Base-by-base conservation (phyloP, 768 basidiomycete genomes). In the Pisolithus marmoratus region DNA sequence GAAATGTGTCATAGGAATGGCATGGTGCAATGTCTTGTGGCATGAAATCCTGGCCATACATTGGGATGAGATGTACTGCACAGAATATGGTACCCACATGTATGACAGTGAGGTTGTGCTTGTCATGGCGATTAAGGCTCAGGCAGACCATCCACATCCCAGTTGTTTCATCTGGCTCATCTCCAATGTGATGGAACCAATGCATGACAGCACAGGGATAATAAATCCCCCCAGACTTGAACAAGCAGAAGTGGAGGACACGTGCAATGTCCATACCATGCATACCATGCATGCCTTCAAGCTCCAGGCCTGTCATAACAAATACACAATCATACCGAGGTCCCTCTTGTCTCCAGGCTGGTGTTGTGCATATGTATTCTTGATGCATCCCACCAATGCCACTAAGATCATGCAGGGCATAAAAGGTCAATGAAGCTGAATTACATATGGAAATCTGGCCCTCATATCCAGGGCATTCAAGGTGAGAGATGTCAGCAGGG, bases 131-230 rank as follows among this genome's bases (percentile, higher is more conserved):
- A 29, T 54, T 14, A 23, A 50, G 42, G n/a, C 52, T 47, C 17
- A 49, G 54, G 4, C 14, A 9, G 2, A 65, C 60, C 37, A 53
- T 47, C 58, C 58, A 63, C 60, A 63, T 59, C 5, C 61, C 60
- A 4, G 60, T 66, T 9, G 49, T 26, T 8, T 47, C 22, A 37
- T 63, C 57, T 5, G 65, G 60, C 4, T 23, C 14, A 2, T 59
- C 42, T 4, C 40, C 41, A 2, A 50, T 50, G 17, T 38, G 40
- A 19, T 54, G n/a, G 45, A 63, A 61, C 62, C 62, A 63, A 4
- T 61, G 47, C 2, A 63, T 54, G 12, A 63, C 45, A 9, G 56
- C 54, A 34, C 62, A 63, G 27, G 27, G 27, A 29, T 29, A 29
- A 29, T 8, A 29, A 29, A 29, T 29, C 27, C 27, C 27, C 27